Evolutionary conservation across 208 protist genomes (phyloP).

Genomic region (Wallacemonas sp.): DNA sequence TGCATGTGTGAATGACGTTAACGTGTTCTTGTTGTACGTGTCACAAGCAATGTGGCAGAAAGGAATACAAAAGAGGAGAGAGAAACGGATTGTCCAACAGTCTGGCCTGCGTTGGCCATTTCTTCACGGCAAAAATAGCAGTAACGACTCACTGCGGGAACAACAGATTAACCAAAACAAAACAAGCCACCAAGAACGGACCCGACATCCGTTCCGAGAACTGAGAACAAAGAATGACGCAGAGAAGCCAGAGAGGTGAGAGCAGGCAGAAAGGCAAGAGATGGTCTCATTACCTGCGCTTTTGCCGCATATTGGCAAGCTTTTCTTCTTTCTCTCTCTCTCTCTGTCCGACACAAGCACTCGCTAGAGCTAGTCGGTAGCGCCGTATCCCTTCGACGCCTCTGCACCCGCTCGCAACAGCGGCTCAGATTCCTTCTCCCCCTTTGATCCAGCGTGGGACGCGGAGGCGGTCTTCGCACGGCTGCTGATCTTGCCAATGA

Average conservation of each 20-base stretch:
- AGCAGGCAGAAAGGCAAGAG: constrained; percentile 23
- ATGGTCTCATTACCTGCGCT: neutral
- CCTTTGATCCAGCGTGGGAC: neutral
- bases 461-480: neutral
- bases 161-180: no score
- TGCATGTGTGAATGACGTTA: no score
- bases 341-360: neutral
- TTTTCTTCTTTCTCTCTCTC: neutral
- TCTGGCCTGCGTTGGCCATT: neutral
- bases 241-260: no score
- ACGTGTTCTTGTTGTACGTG: no score
- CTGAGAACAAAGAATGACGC: no score
- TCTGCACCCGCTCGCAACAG: neutral
- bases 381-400: constrained; percentile 1
- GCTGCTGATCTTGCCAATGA: constrained; percentile 14
- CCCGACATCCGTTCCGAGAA: no score
- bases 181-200: no score
- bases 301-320: neutral
- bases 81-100: no score
- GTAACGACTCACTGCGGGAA: no score
- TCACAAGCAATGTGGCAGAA: neutral
- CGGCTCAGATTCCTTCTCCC: neutral
- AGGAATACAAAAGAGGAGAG: no score
- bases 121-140: neutral
- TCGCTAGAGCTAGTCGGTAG: constrained; percentile 6